Evolutionary conservation across 208 protist species (phyloP), one percentile per base, ranked within the genome.

Genomic region (Wallacemonas rigidus): DNA sequence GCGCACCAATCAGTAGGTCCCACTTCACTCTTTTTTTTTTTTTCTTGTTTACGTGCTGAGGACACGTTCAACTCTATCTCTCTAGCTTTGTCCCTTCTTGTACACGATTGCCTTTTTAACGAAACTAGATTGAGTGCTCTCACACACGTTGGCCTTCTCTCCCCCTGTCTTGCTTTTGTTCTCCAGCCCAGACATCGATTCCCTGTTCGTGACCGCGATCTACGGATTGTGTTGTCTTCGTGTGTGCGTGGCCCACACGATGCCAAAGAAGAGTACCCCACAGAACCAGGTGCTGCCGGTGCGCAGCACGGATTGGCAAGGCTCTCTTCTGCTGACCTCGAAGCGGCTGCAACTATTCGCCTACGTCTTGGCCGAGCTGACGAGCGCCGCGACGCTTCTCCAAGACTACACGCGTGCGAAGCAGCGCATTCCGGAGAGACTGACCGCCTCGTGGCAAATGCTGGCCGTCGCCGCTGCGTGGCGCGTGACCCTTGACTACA

Each of bases 301-400:
- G 43, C 60, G 26, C 40, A 65, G 17, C 60, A 65, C n/a, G 41
- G n/a, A 9, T n/a, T 8, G 44, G 8, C 60, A 65, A 48, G 60
- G 40, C 1, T 61, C 50, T 17, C 44, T 81, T 48, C 4, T 67
- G 3, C 67, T 93, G 54, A 79, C 57, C 60, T 76, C 80, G 2
- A 62, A 69, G 60, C 81, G 86, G 35, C 69, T 93, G 55, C 88
- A 93, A 65, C 63, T 88, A 5, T 75, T 91, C 36, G 75, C 78
- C 67, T 90, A 83, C 64, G 79, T 87, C 5, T 76, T 93, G 11
- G 88, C 88, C n/a, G 83, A 93, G 70, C 43, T 91, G 11, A 89
- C 86, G 76, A 88, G 88, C 57, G 83, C 88, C 2, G 71, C 84
- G 3, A 89, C 77, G 5, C 76, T 93, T 2, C 74, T 93, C 35